A percentile compares a stretch with the other conserved stretches of the same genome.
Conservation (phyloP, 805 yeast species). For the Metschnikowia dekortorum region DNA sequence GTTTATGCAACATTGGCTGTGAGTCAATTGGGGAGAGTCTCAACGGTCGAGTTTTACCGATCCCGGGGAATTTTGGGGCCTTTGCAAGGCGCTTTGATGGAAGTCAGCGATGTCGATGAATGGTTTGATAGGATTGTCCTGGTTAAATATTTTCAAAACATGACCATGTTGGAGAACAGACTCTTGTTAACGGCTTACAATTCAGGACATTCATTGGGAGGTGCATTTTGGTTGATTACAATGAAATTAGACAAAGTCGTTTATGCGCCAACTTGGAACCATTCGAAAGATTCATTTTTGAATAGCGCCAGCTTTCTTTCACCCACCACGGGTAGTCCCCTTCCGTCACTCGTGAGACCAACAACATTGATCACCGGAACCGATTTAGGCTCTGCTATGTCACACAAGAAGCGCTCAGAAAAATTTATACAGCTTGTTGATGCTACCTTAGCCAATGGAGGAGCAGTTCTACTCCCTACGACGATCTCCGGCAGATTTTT, state of each 20-base stretch:
- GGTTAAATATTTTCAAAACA: slow-evolving; percentile 76
- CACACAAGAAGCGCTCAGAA: slow-evolving; percentile 62
- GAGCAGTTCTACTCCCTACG: slow-evolving; percentile 80
- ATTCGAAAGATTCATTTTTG: slow-evolving; percentile 79
- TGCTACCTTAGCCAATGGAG: slow-evolving; percentile 67
- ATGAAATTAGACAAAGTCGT: slow-evolving; percentile 75
- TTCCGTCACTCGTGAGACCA: slow-evolving; percentile 68
- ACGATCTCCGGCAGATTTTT: slow-evolving; percentile 75
- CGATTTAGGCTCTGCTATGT: slow-evolving; percentile 57
- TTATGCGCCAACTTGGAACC: slow-evolving; percentile 93
- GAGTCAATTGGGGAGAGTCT: slow-evolving; percentile 74
- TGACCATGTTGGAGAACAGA: slow-evolving; percentile 60
- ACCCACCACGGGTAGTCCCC: slow-evolving; percentile 49
- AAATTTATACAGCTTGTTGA: slow-evolving; percentile 59
- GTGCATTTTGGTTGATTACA: slow-evolving; percentile 79
- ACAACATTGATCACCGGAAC: slow-evolving; percentile 77
- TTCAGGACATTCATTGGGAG: slow-evolving; percentile 93
- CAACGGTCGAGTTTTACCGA: slow-evolving; percentile 80
- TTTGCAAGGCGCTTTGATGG: slow-evolving; percentile 49
- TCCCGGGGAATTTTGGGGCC: slow-evolving; percentile 76
- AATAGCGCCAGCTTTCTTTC: slow-evolving; percentile 64
- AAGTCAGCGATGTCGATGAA: slow-evolving; percentile 70
- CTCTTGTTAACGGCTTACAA: slow-evolving; percentile 73
- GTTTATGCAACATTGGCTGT: slow-evolving; percentile 90
- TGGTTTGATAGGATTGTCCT: slow-evolving; percentile 68